These are phyloP conservation scores for Talaromyces sp. DNA, from an alignment of 2,329 filamentous ascomycete species.

Conservation along the genomic window DNA sequence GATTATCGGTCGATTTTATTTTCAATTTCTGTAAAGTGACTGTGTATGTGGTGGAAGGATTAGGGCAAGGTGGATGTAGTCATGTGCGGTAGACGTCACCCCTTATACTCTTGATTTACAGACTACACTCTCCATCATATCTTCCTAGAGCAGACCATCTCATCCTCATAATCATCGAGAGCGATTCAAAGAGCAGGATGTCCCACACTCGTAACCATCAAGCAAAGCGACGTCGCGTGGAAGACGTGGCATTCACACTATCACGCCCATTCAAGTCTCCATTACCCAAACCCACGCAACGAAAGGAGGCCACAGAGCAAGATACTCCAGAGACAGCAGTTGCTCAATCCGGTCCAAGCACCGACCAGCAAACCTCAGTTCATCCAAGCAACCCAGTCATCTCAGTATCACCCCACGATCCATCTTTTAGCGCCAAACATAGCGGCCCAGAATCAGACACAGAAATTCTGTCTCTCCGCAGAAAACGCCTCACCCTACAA, in stretches of 20 bases:
- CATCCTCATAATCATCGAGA: neutral
- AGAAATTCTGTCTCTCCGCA: slow-evolving; percentile 33
- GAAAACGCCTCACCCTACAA: slow-evolving; percentile 33
- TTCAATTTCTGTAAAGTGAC: neutral
- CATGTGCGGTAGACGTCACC: slow-evolving; percentile 6
- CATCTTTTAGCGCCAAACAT: neutral
- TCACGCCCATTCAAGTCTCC: slow-evolving; percentile 71
- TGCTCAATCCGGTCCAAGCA: too few relatives aligned
- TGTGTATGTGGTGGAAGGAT: slow-evolving; percentile 3
- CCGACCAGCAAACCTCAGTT: neutral
- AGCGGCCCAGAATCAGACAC: slow-evolving; percentile 22
- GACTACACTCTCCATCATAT: neutral
- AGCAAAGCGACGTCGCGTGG: slow-evolving; percentile 59
- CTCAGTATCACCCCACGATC: neutral
- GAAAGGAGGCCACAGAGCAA: neutral
- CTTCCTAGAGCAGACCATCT: neutral
- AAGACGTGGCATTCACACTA: slow-evolving; percentile 56
- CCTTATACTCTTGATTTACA: neutral
- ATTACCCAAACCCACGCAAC: slow-evolving; percentile 44
- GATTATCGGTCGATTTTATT: neutral
- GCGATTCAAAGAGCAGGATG: neutral
- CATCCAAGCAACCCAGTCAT: neutral
- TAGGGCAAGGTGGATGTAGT: slow-evolving; percentile 6
- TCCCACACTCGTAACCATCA: slow-evolving; percentile 1
- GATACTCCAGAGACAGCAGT: neutral